Evolutionary conservation across 805 yeast genomes (phyloP), one percentile per base, ranked within the genome.

Genomic region (Priceomyces fermenticarens): DNA sequence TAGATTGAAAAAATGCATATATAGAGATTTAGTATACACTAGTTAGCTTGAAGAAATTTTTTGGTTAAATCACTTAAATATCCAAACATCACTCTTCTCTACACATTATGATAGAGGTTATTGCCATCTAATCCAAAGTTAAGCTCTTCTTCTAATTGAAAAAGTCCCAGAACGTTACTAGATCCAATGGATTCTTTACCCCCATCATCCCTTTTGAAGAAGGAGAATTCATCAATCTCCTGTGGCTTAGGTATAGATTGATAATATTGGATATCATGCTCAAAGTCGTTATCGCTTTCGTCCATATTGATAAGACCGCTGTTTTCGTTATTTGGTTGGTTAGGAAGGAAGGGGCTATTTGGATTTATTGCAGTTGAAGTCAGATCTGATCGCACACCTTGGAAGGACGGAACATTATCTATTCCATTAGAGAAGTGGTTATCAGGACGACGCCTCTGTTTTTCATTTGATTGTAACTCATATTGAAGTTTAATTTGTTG

Each of bases 111-210:
- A 35, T 45, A 53, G 28, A 46, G 38, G n/a, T 48, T 47, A 41
- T 53, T 58, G 8, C 72, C 73, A 50, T 70, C 75, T 52, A 70
- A 54, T 5, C 75, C 75, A 52, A 67, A 70, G 3, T 73, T 71
- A 17, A 70, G 52, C 39, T 70, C 75, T 46, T 70, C 74, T 44
- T 70, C 75, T 30, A 70, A 56, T 34, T 65, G 51, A 38, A 65
- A 63, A 27, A 64, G 55, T 27, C 67, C 72, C 4, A 54, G 50
- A 39, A 57, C 51, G 25, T 45, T 46, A 15, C 42, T 41, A 23
- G 36, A 49, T 38, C 38, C 36, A 9, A 39, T 39, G 25, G 25
- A 20, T 3, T 42, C 36, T 12, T 27, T 27, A 13, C 39, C 26
- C 13, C 26, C 26, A 17, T 30, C 16, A 9, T 17, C 30, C 13